These are phyloP conservation scores for Oryza glumipatula DNA, from an alignment of 176 grass and related monocot species.

Conservation along the genomic window DNA sequence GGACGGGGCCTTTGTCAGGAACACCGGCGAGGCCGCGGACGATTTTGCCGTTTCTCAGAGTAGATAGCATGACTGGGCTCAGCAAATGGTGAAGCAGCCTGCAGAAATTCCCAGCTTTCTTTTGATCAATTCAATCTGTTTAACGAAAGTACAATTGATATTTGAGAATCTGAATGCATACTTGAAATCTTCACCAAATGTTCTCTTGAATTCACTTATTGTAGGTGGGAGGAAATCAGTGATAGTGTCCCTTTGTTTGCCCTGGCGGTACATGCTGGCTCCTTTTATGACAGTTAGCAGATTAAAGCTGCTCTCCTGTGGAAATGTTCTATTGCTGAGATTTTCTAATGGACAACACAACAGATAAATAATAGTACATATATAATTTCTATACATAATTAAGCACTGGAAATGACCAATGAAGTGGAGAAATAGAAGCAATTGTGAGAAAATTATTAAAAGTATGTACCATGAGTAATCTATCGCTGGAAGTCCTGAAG, in stretches of 20 bases:
- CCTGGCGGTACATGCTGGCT: constrained; percentile 56
- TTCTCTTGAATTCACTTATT: constrained; percentile 69
- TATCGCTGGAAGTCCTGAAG: constrained; percentile 63
- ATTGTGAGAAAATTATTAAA: background rate
- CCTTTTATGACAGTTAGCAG: constrained; percentile 70
- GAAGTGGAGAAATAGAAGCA: background rate
- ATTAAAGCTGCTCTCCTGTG: constrained; percentile 73
- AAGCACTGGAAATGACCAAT: background rate
- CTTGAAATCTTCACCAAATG: constrained; percentile 49
- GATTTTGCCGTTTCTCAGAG: constrained; percentile 54
- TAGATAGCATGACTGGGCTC: constrained; percentile 67
- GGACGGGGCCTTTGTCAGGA: constrained; percentile 68
- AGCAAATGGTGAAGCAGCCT: constrained; percentile 46
- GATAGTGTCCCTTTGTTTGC: constrained; percentile 47
- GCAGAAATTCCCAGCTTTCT: constrained; percentile 27
- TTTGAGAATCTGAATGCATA: constrained; percentile 23
- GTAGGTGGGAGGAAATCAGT: constrained; percentile 73
- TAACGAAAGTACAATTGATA: background rate
- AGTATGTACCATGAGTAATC: constrained; percentile 58
- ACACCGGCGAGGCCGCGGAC: constrained; percentile 61
- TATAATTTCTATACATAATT: background rate
- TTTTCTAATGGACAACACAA: background rate
- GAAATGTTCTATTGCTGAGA: background rate
- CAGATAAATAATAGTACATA: background rate
- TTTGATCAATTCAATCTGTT: background rate